These are phyloP conservation scores for Peribolospora kevripleyi DNA, from an alignment of 768 basidiomycete species.

Conservation along the genomic window DNA sequence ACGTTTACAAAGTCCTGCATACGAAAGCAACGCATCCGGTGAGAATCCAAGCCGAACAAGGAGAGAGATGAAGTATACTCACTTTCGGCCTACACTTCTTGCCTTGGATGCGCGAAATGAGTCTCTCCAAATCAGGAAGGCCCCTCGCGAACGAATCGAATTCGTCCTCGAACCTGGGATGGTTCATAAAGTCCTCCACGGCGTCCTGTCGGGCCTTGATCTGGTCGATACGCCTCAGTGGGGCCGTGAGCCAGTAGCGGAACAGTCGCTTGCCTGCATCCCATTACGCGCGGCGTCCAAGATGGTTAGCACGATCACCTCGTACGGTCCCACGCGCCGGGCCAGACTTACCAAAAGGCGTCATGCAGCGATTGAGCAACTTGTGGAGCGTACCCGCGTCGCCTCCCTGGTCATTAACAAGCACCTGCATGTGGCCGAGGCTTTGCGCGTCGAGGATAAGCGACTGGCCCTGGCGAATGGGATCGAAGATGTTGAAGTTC, in stretches of 20 bases:
- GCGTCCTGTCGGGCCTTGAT: slow-evolving; percentile 89
- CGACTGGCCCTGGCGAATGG: slow-evolving; percentile 68
- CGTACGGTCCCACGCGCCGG: neutral
- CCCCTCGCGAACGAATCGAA: slow-evolving; percentile 57
- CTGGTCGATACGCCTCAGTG: slow-evolving; percentile 49
- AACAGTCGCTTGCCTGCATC: slow-evolving; percentile 67
- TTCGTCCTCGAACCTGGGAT: slow-evolving; percentile 47
- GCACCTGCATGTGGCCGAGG: slow-evolving; percentile 76
- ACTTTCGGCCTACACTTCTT: slow-evolving; percentile 59
- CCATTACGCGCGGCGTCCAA: neutral
- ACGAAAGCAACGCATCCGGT: neutral
- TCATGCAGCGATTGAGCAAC: slow-evolving; percentile 57
- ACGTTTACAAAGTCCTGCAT: no score
- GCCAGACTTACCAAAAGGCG: slow-evolving; percentile 52
- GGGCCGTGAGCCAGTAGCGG: slow-evolving; percentile 88
- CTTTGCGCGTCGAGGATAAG: slow-evolving; percentile 83
- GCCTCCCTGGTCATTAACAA: slow-evolving; percentile 80
- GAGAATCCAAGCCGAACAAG: neutral
- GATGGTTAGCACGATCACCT: neutral
- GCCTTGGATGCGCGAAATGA: slow-evolving; percentile 84
- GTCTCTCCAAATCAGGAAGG: slow-evolving; percentile 73
- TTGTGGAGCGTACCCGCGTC: slow-evolving; percentile 64
- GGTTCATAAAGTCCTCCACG: slow-evolving; percentile 64
- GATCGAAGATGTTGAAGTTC: slow-evolving; percentile 56
- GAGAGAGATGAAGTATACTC: neutral